phyloP scores from a whole-genome alignment of 352 stramenopile species.

The Discostella stelligera region DNA sequence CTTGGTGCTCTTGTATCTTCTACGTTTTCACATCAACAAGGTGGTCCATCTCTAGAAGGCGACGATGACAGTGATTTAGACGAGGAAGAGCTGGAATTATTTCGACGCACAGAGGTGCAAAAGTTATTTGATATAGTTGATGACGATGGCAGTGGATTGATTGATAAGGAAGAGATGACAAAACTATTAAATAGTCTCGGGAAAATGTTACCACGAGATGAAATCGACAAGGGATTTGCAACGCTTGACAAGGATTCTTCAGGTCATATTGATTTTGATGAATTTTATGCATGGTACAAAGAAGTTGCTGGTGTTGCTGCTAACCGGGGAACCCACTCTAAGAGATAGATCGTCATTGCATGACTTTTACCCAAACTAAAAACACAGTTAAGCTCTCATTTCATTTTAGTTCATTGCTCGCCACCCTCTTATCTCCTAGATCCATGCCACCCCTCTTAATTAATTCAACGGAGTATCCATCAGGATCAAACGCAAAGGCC shows the following conservation, averaged over 20 bases:
- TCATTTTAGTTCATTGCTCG: neutral
- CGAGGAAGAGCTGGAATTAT: constrained; percentile 52
- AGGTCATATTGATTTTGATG: constrained; percentile 54
- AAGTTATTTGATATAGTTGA: constrained; percentile 55
- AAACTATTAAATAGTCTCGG: constrained; percentile 40
- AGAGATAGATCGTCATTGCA: neutral
- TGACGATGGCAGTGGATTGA: constrained; percentile 40
- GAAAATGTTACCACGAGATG: constrained; percentile 31
- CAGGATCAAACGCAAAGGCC: constrained; percentile 85
- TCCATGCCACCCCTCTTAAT: constrained; percentile 76
- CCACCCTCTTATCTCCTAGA: constrained; percentile 62
- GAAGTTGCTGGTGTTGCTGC: constrained; percentile 14
- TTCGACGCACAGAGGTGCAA: constrained; percentile 49
- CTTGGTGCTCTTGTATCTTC: constrained; percentile 51
- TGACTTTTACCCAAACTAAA: neutral
- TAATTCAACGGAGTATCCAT: constrained; percentile 86
- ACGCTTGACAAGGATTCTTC: constrained; percentile 49
- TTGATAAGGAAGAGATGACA: constrained; percentile 48
- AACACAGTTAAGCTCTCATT: too few relatives aligned
- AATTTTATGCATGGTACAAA: constrained; percentile 57
- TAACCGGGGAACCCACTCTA: neutral
- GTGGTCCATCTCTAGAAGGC: constrained; percentile 31
- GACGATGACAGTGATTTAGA: constrained; percentile 62
- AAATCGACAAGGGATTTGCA: constrained; percentile 39
- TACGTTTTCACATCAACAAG: constrained; percentile 45